Percentiles rank a stretch among this genome's conserved stretches.
Conservation (phyloP, 2,329 filamentous ascomycete species). For the Escovopsis sp. region DNA sequence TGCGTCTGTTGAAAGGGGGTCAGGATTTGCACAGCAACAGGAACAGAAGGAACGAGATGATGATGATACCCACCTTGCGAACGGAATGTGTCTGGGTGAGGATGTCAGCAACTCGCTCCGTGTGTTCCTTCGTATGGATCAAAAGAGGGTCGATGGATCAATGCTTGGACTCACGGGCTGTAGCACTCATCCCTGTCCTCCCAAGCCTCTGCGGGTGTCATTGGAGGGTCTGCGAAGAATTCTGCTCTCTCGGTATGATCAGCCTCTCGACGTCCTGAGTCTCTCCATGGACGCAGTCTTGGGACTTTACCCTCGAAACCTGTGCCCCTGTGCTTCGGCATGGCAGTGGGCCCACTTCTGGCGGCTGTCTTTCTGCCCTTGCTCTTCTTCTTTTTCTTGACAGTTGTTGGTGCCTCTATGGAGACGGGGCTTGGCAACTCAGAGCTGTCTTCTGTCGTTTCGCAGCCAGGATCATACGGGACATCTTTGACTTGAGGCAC, state of each 20-base stretch:
- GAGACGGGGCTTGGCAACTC: too few species aligned
- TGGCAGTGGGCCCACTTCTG: constrained; percentile 24
- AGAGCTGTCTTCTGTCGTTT: too few species aligned
- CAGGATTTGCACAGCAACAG: too few species aligned
- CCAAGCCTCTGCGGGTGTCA: constrained; percentile 53
- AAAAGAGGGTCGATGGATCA: too few species aligned
- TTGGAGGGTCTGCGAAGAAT: constrained; percentile 63
- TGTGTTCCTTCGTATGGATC: too few species aligned
- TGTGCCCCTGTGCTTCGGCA: constrained; percentile 33
- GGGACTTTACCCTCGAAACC: constrained; percentile 50
- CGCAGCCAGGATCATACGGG: too few species aligned
- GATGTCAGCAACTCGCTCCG: constrained; percentile 8
- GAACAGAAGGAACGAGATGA: not conserved
- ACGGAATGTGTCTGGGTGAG: constrained; percentile 29
- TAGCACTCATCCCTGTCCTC: constrained; percentile 56
- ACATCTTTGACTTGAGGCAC: too few species aligned
- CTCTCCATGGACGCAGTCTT: not conserved
- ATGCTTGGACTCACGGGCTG: constrained; percentile 31
- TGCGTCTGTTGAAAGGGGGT: constrained; percentile 38
- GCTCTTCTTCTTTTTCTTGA: constrained; percentile 10
- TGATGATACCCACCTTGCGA: constrained; percentile 34
- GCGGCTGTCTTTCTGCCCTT: constrained; percentile 8
- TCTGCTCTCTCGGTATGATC: constrained; percentile 25
- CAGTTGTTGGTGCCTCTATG: too few species aligned
- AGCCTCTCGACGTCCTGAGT: not conserved